Conservation (phyloP, 345 rosid species). For the Lumnitzera racemosa region DNA sequence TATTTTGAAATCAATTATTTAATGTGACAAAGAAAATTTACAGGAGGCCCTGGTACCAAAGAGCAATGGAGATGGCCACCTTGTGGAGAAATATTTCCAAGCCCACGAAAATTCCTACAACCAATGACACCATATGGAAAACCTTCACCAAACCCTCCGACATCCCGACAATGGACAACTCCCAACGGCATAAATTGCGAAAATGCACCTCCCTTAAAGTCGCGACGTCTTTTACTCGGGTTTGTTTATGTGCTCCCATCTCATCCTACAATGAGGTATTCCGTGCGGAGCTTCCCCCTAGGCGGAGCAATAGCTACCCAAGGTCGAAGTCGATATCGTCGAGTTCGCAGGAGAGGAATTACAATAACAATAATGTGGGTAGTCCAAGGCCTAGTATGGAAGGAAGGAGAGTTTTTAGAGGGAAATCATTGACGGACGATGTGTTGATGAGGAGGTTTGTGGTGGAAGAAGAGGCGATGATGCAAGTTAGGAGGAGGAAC, state of each 20-base stretch:
- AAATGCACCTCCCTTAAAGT: constrained; percentile 69
- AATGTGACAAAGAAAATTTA: constrained; percentile 1
- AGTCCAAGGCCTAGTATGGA: constrained; percentile 45
- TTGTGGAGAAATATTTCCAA: constrained; percentile 46
- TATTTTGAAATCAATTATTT: no score
- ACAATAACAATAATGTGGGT: neutral
- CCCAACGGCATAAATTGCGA: constrained; percentile 34
- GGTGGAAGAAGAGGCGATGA: constrained; percentile 85
- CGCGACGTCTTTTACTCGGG: constrained; percentile 76
- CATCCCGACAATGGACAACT: constrained; percentile 6
- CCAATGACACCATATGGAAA: constrained; percentile 38
- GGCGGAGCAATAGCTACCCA: constrained; percentile 86
- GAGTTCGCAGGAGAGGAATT: constrained; percentile 14
- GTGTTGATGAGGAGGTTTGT: constrained; percentile 91
- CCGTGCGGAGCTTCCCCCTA: constrained; percentile 61
- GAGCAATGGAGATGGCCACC: constrained; percentile 79
- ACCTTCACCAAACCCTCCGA: constrained; percentile 32
- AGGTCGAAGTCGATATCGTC: constrained; percentile 42
- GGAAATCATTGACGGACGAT: constrained; percentile 81
- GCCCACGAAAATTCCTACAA: constrained; percentile 19
- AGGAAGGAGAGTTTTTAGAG: constrained; percentile 70
- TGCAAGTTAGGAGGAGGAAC: constrained; percentile 73
- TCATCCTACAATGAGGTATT: constrained; percentile 86
- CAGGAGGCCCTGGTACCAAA: constrained; percentile 94
- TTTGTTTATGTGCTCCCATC: constrained; percentile 85